Percentiles rank a stretch among this genome's conserved stretches.
phyloP scores from a whole-genome alignment of 2,329 filamentous ascomycete genomes.

The Fusarium austroafricanum region DNA sequence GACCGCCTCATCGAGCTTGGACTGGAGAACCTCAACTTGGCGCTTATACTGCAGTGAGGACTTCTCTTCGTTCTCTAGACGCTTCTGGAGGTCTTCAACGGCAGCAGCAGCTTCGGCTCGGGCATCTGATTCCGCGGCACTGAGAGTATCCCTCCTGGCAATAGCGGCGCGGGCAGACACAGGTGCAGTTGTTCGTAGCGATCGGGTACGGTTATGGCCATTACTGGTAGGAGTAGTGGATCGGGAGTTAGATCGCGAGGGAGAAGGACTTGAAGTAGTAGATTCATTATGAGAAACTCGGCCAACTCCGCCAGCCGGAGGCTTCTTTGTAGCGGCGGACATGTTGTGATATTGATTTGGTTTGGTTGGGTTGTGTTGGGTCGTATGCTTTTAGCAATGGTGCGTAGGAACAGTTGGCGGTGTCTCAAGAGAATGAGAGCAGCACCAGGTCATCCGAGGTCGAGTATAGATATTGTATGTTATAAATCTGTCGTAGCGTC shows the following conservation, averaged over 20 bases:
- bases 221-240: conserved; percentile 58
- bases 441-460: conserved; percentile 16
- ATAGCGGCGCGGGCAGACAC: conserved; percentile 80
- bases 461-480: conserved; percentile 31
- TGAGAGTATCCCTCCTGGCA: conserved; percentile 66
- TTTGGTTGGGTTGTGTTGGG: conserved; percentile 27
- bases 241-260: conserved; percentile 54
- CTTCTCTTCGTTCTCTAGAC: conserved; percentile 82
- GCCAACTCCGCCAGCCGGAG: conserved; percentile 60
- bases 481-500: conserved; percentile 19
- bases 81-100: conserved; percentile 86
- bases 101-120: conserved; percentile 82
- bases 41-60: conserved; percentile 83
- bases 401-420: conserved; percentile 27
- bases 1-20: conserved; percentile 84
- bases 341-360: conserved; percentile 51
- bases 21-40: conserved; percentile 85
- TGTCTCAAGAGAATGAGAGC: conserved; percentile 19
- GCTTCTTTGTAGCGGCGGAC: conserved; percentile 66
- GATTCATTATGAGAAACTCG: conserved; percentile 58
- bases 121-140: conserved; percentile 74
- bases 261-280: conserved; percentile 51
- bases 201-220: conserved; percentile 68
- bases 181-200: conserved; percentile 72
- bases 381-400: conserved; percentile 24